These are phyloP conservation scores for Leersia perrieri DNA, from an alignment of 176 grass and related monocot species.

Conservation along the genomic window DNA sequence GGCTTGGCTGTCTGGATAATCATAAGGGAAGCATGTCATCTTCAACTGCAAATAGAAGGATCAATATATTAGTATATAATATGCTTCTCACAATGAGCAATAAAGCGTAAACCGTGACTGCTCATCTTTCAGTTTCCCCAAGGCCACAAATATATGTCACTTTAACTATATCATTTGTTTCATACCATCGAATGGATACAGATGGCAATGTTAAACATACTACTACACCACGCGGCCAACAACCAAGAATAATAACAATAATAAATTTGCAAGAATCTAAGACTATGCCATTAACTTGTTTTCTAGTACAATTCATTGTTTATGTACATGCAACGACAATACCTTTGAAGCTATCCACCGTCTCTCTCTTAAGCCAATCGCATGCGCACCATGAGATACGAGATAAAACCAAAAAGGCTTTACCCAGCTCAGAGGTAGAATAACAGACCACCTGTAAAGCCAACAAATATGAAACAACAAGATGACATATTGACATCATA, in stretches of 20 bases:
- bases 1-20: constrained; percentile 82
- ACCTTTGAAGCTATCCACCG: constrained; percentile 85
- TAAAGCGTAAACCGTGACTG: not conserved
- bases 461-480: constrained; percentile 23
- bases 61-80: constrained; percentile 8
- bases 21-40: constrained; percentile 78
- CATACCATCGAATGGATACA: constrained; percentile 9
- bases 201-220: not conserved
- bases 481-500: not conserved
- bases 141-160: not conserved
- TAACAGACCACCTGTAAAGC: constrained; percentile 72
- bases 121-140: not conserved
- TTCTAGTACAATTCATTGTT: not conserved
- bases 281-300: not conserved
- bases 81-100: constrained; percentile 17
- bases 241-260: constrained; percentile 3
- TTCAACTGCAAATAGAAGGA: constrained; percentile 46
- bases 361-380: constrained; percentile 83
- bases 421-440: constrained; percentile 81
- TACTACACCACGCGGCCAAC: not conserved
- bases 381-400: constrained; percentile 58
- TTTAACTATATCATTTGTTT: not conserved
- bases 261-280: not conserved
- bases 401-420: constrained; percentile 83
- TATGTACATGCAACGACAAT: constrained; percentile 39